Percentiles rank a stretch among this genome's conserved stretches.
Evolutionary conservation across 805 yeast species (phyloP).

Genomic region (Ogataea ganodermae): DNA sequence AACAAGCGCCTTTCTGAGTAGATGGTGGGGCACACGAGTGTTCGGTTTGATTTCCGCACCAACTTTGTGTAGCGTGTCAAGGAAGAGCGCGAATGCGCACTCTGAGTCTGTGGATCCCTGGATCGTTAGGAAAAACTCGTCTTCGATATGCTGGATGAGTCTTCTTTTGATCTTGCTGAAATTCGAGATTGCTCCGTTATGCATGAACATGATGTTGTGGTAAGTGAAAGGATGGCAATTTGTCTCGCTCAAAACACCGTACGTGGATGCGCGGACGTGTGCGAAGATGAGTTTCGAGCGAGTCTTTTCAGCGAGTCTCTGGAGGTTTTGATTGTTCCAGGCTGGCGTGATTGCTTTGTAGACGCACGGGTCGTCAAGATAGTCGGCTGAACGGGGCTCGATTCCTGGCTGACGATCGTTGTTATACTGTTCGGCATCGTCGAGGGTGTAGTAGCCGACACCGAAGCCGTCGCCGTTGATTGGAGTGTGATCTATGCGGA

Average conservation of each 20-base stretch:
- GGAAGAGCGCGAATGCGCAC: constrained; percentile 86
- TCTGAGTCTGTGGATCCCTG: constrained; percentile 98
- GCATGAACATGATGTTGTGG: constrained; percentile 93
- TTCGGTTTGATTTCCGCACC: constrained; percentile 66
- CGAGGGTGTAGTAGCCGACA: constrained; percentile 81
- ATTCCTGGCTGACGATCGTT: neutral
- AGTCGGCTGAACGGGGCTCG: constrained; percentile 36
- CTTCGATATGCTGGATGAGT: constrained; percentile 71
- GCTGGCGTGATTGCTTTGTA: constrained; percentile 97
- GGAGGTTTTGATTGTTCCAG: constrained; percentile 93
- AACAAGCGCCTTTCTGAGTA: constrained; percentile 66
- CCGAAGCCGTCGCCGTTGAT: constrained; percentile 99
- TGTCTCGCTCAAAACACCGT: constrained; percentile 91
- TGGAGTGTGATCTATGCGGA: constrained; percentile 87
- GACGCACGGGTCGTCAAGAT: constrained; percentile 75
- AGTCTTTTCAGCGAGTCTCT: constrained; percentile 84
- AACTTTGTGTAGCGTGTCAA: constrained; percentile 72
- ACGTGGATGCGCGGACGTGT: constrained; percentile 94
- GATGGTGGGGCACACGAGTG: constrained; percentile 43
- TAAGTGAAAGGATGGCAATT: constrained; percentile 96
- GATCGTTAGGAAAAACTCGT: constrained; percentile 73
- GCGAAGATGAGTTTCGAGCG: constrained; percentile 84
- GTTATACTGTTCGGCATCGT: constrained; percentile 2
- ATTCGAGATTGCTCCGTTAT: constrained; percentile 85
- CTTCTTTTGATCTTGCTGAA: constrained; percentile 73